Conservation (phyloP, 139 green algal genomes). For the Deuterostichococcus epilithicus region DNA sequence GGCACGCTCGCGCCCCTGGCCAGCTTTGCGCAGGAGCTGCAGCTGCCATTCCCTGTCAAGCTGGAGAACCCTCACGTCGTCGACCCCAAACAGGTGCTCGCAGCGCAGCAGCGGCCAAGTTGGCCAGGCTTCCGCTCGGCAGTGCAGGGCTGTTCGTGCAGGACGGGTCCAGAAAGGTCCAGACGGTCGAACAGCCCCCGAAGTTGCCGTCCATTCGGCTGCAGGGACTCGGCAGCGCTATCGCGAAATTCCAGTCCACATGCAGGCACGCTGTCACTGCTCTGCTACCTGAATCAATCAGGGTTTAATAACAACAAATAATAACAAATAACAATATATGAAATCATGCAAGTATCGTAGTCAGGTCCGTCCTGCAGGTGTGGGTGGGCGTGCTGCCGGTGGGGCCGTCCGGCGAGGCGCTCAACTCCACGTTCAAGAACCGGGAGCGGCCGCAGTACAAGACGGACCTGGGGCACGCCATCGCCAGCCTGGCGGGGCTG, state of each 20-base stretch:
- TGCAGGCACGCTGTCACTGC: no score
- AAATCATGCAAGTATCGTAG: no score
- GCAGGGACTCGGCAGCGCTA: no score
- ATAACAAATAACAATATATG: background rate
- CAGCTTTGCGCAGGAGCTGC: conserved; percentile 85
- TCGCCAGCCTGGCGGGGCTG: conserved; percentile 81
- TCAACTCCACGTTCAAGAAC: conserved; percentile 85
- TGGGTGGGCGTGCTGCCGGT: conserved; percentile 77
- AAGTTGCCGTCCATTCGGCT: no score
- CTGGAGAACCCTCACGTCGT: conserved; percentile 97
- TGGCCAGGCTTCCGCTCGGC: no score
- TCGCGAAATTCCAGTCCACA: no score
- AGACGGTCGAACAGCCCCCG: no score
- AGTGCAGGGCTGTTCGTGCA: no score
- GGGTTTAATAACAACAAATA: no score
- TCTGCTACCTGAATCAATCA: no score
- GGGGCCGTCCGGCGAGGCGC: conserved; percentile 65
- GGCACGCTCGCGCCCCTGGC: conserved; percentile 89
- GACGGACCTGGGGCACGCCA: conserved; percentile 54
- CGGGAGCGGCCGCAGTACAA: conserved; percentile 60
- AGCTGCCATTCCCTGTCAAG: conserved; percentile 74
- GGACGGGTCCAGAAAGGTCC: no score
- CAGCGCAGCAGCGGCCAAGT: background rate
- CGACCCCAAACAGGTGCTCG: conserved; percentile 52
- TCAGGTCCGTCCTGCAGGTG: conserved; percentile 73